These are phyloP conservation scores for Boletellus ananiceps DNA, from an alignment of 768 basidiomycete genomes.

Conservation along the genomic window DNA sequence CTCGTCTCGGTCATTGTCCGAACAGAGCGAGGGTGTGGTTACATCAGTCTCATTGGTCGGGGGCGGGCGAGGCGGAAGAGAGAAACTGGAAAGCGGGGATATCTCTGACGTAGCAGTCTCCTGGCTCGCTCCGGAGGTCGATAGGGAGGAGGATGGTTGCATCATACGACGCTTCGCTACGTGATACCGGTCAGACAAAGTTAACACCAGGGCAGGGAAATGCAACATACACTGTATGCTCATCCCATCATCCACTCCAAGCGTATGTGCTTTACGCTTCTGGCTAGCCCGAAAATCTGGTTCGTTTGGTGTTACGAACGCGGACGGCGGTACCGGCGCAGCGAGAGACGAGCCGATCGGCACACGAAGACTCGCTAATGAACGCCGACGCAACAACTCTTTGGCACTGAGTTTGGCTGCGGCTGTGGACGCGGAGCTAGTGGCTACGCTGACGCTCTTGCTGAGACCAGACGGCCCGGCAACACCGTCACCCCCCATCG, in stretches of 20 bases:
- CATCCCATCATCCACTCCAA: constrained; percentile 23
- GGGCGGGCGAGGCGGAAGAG: constrained; percentile 19
- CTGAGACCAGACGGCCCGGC: constrained; percentile 28
- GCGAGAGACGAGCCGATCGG: constrained; percentile 22
- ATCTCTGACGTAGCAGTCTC: constrained; percentile 7
- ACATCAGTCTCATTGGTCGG: constrained; percentile 37
- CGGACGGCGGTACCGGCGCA: constrained; percentile 14
- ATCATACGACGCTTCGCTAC: constrained; percentile 38
- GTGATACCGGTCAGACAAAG: constrained; percentile 3
- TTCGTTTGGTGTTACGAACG: constrained; percentile 5
- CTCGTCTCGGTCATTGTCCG: constrained; percentile 61
- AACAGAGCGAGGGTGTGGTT: constrained; percentile 68
- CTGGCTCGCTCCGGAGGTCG: constrained; percentile 20
- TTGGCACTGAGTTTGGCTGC: constrained; percentile 11
- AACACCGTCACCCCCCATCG: constrained; percentile 17
- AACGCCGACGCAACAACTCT: constrained; percentile 25
- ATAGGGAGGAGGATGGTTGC: constrained; percentile 25
- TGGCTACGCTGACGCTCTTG: constrained; percentile 24
- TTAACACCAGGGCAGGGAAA: background rate
- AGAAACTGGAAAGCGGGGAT: constrained; percentile 25
- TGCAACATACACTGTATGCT: constrained; percentile 33
- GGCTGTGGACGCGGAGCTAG: background rate
- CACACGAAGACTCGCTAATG: constrained; percentile 24
- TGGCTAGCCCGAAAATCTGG: constrained; percentile 10
- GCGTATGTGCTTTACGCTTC: constrained; percentile 32